Conservation (phyloP, 2,329 filamentous ascomycete genomes). For the Stemphylium vesicarium region DNA sequence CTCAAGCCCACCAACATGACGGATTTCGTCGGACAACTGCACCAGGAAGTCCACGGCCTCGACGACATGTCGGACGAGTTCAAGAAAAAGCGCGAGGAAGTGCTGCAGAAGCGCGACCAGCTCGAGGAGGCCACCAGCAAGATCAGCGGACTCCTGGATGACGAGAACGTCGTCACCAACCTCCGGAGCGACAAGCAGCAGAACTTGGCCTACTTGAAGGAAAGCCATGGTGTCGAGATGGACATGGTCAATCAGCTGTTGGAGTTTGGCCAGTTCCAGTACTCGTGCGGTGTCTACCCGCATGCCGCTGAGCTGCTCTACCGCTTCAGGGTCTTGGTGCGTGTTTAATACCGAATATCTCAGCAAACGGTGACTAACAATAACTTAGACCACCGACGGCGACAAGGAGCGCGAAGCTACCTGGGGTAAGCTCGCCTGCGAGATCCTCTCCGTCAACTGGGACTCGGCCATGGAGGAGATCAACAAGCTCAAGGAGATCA, state of each 20-base stretch:
- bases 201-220: constrained; percentile 98
- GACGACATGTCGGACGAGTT: constrained; percentile 83
- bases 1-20: constrained; percentile 99
- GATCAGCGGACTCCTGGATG: constrained; percentile 83
- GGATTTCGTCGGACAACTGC: constrained; percentile 91
- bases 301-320: constrained; percentile 92
- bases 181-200: constrained; percentile 96
- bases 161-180: constrained; percentile 89
- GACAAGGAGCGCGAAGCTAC: constrained; percentile 95
- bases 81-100: constrained; percentile 85
- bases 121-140: constrained; percentile 87
- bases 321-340: constrained; percentile 87
- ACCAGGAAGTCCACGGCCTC: constrained; percentile 85
- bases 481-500: constrained; percentile 70
- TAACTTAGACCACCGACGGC: constrained; percentile 80
- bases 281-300: constrained; percentile 93
- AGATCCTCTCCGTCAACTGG: constrained; percentile 96
- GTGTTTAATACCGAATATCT: too few relatives aligned
- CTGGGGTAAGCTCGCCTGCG: constrained; percentile 96
- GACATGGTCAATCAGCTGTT: constrained; percentile 97
- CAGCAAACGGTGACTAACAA: constrained; percentile 8
- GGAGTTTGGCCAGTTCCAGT: constrained; percentile 96
- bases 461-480: constrained; percentile 77
- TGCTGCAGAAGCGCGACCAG: constrained; percentile 80
- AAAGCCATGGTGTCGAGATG: constrained; percentile 90